Evolutionary conservation across 169 alveolate genomes (phyloP), one percentile per base, ranked within the genome.

Genomic region (Plasmodium sp.): DNA sequence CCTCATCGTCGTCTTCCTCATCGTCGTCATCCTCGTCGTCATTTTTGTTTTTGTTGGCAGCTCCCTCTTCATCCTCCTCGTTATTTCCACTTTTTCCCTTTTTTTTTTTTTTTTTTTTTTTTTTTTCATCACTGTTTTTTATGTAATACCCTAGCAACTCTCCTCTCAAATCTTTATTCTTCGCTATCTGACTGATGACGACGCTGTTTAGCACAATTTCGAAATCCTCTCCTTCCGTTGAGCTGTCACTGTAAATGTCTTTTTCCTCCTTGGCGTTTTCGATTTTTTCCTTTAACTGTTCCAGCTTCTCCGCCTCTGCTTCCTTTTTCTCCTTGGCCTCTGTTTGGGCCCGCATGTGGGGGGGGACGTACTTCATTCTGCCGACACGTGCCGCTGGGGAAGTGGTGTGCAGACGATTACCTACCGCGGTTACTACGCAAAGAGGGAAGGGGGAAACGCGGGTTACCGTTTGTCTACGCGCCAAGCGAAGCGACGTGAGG

Each of bases 361-460:
- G 94, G 22, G 94, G 94, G 0, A 90, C 94, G 73, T 90, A 90
- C 84, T 90, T 90, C 94, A 90, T 90, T 71, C 36, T 86, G 80
- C 43, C 33, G n/a, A 0, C 45, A 16, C 45, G 7, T 81, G 39
- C 1, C 16, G 36, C n/a, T 81, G 39, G 36, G 39, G 10, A 34
- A 3, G 3, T 31, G 48, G 48, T 5, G 84, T 77, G 48, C 67
- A 77, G 22, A 34, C 84, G 84, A 51, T 51, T 12, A 33, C 75
- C 75, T 67, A 34, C 43, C 12, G 41, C 39, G 77, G 39, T 18
- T 67, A 27, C 9, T 67, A 16, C 39, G 39, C 77, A 67, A 67
- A 67, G 6, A 31, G 77, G 77, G n/a, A 31, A n/a, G n/a, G 77
- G 10, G 36, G 4, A 5, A 56, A 22, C 27, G 27, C 27, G 18